phyloP scores from a whole-genome alignment of 768 basidiomycete genomes.

The Suillus lakei region DNA sequence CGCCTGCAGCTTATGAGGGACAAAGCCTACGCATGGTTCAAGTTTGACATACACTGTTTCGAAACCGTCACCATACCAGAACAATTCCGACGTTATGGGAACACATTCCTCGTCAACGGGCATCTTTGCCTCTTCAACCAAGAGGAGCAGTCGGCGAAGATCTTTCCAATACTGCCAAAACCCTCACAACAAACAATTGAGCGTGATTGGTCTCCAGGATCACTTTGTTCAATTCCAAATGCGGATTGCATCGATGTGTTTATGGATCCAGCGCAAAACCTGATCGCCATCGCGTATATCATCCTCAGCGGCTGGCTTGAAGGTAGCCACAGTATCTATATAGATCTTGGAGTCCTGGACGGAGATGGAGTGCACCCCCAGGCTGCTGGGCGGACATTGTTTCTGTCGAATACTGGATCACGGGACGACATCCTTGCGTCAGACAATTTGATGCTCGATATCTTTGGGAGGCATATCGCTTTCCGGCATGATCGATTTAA shows the following conservation, averaged over 20 bases:
- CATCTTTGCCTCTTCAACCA: constrained; percentile 4
- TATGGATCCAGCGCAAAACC: constrained; percentile 5
- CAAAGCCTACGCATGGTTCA: constrained; percentile 6
- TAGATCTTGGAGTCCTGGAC: not conserved
- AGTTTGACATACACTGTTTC: not conserved
- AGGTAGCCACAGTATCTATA: not conserved
- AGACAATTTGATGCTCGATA: not conserved
- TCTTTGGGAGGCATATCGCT: constrained; percentile 1
- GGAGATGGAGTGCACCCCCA: not conserved
- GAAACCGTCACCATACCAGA: not conserved
- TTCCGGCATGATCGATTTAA: no score
- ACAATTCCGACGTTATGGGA: not conserved
- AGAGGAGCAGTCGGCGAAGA: not conserved
- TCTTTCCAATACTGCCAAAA: constrained; percentile 1
- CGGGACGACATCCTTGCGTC: no score
- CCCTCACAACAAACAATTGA: not conserved
- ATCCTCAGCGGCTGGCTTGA: not conserved
- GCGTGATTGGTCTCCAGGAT: constrained; percentile 1
- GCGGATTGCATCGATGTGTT: not conserved
- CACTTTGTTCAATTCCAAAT: not conserved
- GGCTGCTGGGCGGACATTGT: not conserved
- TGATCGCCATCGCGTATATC: not conserved
- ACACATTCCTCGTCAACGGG: constrained; percentile 1
- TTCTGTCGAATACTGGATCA: not conserved
- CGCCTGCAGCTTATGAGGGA: constrained; percentile 7